Percentiles rank a stretch among this genome's conserved stretches.
These are phyloP conservation scores for Vitis amurensis DNA, from an alignment of 164 flowering plant genomes.

Conservation along the genomic window DNA sequence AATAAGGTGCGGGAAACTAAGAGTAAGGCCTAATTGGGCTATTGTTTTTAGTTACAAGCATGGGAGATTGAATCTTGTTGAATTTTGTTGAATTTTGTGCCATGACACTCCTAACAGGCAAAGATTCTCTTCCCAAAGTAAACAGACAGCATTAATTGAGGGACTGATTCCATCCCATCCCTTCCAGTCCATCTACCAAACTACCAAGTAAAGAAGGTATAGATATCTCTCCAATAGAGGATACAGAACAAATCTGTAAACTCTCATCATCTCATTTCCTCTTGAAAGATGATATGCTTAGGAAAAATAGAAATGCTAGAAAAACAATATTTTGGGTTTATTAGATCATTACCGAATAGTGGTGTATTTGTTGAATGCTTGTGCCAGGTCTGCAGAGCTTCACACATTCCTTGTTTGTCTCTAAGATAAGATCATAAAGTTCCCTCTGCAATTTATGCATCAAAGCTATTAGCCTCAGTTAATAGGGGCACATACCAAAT, in stretches of 20 bases:
- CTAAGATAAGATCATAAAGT: constrained; percentile 78
- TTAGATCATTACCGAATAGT: constrained; percentile 60
- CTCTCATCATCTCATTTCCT: not conserved
- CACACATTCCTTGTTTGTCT: constrained; percentile 84
- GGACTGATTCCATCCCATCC: too few species aligned
- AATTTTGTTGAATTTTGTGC: too few species aligned
- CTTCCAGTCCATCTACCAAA: not conserved
- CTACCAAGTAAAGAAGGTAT: not conserved
- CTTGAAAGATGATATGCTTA: not conserved
- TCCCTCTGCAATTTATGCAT: constrained; percentile 60
- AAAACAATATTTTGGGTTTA: constrained; percentile 1
- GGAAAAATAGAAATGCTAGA: constrained; percentile 3
- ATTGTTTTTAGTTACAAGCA: too few species aligned
- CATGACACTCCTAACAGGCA: too few species aligned
- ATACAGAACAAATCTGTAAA: not conserved
- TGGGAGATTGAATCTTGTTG: too few species aligned
- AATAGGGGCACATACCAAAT: not conserved
- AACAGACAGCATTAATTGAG: too few species aligned
- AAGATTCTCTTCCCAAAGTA: too few species aligned
- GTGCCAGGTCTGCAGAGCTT: constrained; percentile 86
- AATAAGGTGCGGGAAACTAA: too few species aligned
- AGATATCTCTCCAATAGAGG: not conserved
- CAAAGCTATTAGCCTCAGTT: constrained; percentile 9
- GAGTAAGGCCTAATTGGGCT: too few species aligned
- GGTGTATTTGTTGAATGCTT: constrained; percentile 74